A percentile compares a stretch with the other conserved stretches of the same genome.
Conservation (phyloP, 2,329 filamentous ascomycete species). For the Diplocarpon mali region DNA sequence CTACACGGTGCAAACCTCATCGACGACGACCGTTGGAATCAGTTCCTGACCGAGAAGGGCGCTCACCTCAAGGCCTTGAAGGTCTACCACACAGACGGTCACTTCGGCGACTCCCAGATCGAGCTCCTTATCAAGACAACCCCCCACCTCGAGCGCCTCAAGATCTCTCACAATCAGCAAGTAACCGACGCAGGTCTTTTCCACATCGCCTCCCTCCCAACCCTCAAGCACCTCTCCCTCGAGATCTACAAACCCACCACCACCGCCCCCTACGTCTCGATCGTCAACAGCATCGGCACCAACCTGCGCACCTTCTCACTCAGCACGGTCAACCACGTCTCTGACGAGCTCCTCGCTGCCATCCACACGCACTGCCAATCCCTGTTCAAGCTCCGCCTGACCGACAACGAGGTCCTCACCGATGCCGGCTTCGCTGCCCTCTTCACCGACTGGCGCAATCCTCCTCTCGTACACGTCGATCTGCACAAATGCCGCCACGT, state of each 20-base stretch:
- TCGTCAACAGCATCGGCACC: conserved; percentile 52
- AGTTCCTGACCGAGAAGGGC: conserved; percentile 57
- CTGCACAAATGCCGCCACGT: conserved; percentile 68
- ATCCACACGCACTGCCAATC: conserved; percentile 59
- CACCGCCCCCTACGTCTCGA: conserved; percentile 44
- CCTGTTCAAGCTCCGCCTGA: conserved; percentile 70
- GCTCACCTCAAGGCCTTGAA: conserved; percentile 55
- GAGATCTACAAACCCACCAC: conserved; percentile 47
- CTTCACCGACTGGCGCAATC: conserved; percentile 68
- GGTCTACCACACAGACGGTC: conserved; percentile 73
- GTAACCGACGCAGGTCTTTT: conserved; percentile 55
- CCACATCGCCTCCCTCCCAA: conserved; percentile 48
- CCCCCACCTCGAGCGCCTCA: conserved; percentile 60
- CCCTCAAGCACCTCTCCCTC: conserved; percentile 66
- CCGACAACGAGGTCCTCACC: conserved; percentile 63
- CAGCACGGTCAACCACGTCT: conserved; percentile 51
- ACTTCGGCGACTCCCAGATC: conserved; percentile 64
- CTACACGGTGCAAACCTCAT: conserved; percentile 79
- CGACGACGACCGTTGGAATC: conserved; percentile 62
- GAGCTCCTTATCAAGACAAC: conserved; percentile 51
- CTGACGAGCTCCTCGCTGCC: conserved; percentile 58
- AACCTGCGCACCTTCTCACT: conserved; percentile 70
- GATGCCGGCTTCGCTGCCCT: conserved; percentile 63
- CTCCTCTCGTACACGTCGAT: conserved; percentile 58
- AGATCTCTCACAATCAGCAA: conserved; percentile 70